These are phyloP conservation scores for Cerioporus squamosus DNA, from an alignment of 1,284 basidiomycete genomes.

Conservation along the genomic window DNA sequence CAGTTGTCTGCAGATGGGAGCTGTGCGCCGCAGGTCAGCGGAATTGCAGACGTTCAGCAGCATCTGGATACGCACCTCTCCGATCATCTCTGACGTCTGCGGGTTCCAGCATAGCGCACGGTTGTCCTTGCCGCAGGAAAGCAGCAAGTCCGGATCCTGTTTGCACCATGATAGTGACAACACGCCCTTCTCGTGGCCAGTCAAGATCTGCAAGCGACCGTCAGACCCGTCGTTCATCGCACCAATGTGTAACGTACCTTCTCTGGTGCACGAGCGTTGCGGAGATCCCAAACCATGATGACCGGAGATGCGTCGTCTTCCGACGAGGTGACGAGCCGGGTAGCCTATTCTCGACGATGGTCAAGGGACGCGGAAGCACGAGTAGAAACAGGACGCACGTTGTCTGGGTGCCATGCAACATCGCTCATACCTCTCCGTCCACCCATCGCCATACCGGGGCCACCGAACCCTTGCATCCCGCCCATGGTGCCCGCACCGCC, in stretches of 20 bases:
- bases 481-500: slow-evolving; percentile 79
- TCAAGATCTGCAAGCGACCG: slow-evolving; percentile 71
- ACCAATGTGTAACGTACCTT: slow-evolving; percentile 52
- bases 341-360: slow-evolving; percentile 65
- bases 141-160: slow-evolving; percentile 90
- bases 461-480: slow-evolving; percentile 54
- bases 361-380: slow-evolving; percentile 4
- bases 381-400: slow-evolving; percentile 53
- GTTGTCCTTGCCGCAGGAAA: slow-evolving; percentile 98
- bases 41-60: neutral
- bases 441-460: slow-evolving; percentile 73
- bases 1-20: slow-evolving; percentile 94
- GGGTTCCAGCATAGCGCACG: slow-evolving; percentile 97
- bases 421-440: slow-evolving; percentile 93
- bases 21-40: slow-evolving; percentile 39
- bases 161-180: slow-evolving; percentile 96
- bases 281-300: slow-evolving; percentile 98
- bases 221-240: neutral
- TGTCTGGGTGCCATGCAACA: slow-evolving; percentile 98
- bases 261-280: slow-evolving; percentile 96
- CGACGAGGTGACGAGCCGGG: slow-evolving; percentile 91
- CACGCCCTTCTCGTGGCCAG: slow-evolving; percentile 95
- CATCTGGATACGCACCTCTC: slow-evolving; percentile 62
- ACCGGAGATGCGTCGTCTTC: slow-evolving; percentile 96
- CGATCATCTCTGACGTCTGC: slow-evolving; percentile 88